These are phyloP conservation scores for Filosporella fistucella DNA, from an alignment of 495 filamentous ascomycete species.

Conservation along the genomic window DNA sequence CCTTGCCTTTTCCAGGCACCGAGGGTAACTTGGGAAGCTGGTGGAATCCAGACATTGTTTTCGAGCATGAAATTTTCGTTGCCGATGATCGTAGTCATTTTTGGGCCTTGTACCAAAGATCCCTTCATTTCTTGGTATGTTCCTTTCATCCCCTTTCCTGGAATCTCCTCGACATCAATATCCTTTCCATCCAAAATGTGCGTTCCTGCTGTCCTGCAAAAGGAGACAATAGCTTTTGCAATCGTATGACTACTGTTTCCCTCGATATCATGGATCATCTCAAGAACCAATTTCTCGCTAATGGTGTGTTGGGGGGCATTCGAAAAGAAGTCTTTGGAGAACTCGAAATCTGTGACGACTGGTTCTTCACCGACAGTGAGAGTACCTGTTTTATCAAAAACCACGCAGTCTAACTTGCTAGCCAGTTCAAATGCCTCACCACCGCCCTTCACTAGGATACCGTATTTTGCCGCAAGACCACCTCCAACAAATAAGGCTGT, in stretches of 20 bases:
- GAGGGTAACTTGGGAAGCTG: conserved; percentile 36
- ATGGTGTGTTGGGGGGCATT: conserved; percentile 20
- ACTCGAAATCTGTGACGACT: conserved; percentile 66
- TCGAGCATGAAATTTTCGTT: conserved; percentile 72
- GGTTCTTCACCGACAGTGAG: conserved; percentile 82
- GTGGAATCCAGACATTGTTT: conserved; percentile 25
- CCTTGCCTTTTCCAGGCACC: conserved; percentile 65
- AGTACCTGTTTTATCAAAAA: conserved; percentile 97
- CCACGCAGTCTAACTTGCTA: conserved; percentile 75
- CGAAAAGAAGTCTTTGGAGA: conserved; percentile 34
- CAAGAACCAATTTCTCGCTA: conserved; percentile 23
- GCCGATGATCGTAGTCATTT: conserved; percentile 70
- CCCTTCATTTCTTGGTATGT: conserved; percentile 45
- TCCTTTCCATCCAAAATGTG: conserved; percentile 29
- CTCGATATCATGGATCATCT: conserved; percentile 64
- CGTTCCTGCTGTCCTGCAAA: conserved; percentile 49
- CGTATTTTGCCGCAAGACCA: conserved; percentile 80
- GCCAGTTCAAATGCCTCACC: conserved; percentile 96
- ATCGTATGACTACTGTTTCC: conserved; percentile 84
- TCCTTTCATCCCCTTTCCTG: conserved; percentile 79
- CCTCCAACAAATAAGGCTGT: conserved; percentile 91
- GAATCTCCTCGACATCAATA: conserved; percentile 62
- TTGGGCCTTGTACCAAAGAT: no score
- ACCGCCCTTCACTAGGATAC: conserved; percentile 91
- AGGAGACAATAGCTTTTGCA: conserved; percentile 71